These are phyloP conservation scores for Daldinia decipiens DNA, from an alignment of 495 filamentous ascomycete species.

Conservation along the genomic window DNA sequence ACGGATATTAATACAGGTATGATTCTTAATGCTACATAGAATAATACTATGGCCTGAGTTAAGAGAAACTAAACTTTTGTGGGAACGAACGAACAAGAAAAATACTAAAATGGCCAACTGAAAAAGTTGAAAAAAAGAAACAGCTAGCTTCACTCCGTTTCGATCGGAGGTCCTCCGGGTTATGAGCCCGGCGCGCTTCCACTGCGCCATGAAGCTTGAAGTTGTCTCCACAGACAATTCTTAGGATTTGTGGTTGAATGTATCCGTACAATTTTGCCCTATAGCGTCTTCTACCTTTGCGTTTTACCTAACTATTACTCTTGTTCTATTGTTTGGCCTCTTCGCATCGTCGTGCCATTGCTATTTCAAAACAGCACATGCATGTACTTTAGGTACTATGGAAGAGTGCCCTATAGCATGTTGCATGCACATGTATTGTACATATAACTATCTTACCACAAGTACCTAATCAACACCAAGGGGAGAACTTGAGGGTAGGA, in stretches of 20 bases:
- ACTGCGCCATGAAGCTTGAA: constrained; percentile 28
- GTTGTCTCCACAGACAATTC: not conserved
- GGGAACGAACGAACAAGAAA: not conserved
- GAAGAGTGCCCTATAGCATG: not conserved
- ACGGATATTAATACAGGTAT: not conserved
- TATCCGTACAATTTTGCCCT: not conserved
- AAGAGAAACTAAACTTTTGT: not conserved
- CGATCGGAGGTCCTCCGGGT: constrained; percentile 35
- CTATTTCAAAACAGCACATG: too few relatives aligned
- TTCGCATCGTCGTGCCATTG: too few relatives aligned
- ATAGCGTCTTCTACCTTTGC: not conserved
- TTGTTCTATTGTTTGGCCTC: too few relatives aligned
- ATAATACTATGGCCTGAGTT: not conserved
- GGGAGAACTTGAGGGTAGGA: not conserved
- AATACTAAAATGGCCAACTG: not conserved
- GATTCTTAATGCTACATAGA: not conserved
- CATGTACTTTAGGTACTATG: too few relatives aligned
- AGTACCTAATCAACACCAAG: not conserved
- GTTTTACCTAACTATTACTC: not conserved
- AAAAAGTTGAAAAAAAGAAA: not conserved
- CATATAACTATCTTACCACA: too few relatives aligned
- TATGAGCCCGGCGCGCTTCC: constrained; percentile 30
- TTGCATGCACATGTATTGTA: not conserved
- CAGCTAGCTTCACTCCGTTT: constrained; percentile 34
- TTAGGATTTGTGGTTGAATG: not conserved